Base-by-base conservation (phyloP, 768 basidiomycete genomes). In the Boletus huronensis region DNA sequence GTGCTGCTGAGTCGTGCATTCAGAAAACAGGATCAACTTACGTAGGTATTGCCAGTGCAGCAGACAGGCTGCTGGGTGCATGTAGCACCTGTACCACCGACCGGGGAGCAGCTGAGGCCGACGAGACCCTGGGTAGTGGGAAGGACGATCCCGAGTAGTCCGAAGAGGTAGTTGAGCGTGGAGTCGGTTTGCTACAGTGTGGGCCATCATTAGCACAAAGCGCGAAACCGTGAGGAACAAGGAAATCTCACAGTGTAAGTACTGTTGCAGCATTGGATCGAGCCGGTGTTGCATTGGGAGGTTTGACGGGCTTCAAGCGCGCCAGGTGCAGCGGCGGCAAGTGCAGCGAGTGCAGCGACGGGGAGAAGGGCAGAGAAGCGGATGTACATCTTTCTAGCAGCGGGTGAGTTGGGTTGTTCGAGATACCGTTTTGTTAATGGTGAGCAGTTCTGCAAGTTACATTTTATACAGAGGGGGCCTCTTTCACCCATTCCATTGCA, bases 31-130 rank as follows among this genome's bases (percentile, higher is more conserved):
- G 23, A 4, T 25, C 23, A 25, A 25, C 23, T 25, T 1, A 64
- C 11, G 9, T 38, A 64, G 21, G 23, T 25, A 4, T 25, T 25
- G 2, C 23, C 23, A 25, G 23, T 25, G 23, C 23, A 25, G 23
- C 64, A 65, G 38, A 66, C 58, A 0, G 64, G 28, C 26, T 66
- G 43, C 16, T 52, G 32, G 13, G 38, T 42, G 44, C 64, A 65
- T 1, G 17, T 0, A 0, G 51, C 64, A 63, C 13, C 9, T 1
- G 1, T 43, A 6, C 21, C 61, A 6, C 31, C 34, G 9, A 43
- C 1, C 7, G 53, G 42, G 16, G n/a, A 9, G 52, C 61, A 63
- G n/a, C 35, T 6, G 4, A 47, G 29, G 14, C 54, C 57, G 2
- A 59, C 17, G 0, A 48, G 35, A n/a, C 50, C 57, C 6, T 3